Base-by-base conservation (phyloP, 768 basidiomycete genomes). In the Inosperma sp. region DNA sequence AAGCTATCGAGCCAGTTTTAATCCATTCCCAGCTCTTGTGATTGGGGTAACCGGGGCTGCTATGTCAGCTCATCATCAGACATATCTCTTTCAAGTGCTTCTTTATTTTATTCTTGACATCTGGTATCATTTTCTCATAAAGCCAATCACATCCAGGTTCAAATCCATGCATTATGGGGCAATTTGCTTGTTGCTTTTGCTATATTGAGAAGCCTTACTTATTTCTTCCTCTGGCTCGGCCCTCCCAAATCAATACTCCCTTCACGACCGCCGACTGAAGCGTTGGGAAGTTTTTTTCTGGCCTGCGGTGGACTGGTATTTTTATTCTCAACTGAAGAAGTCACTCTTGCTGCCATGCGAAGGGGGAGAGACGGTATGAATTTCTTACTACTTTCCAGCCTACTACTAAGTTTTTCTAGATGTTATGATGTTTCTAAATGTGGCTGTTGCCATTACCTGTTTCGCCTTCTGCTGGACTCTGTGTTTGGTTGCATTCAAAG, bases 31-130 rank as follows among this genome's bases (percentile, higher is more conserved):
- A 1, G 94, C 94, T 3, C 74, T 97, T 27, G 90, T 91, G 26
- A 90, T 95, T 51, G 92, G 90, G n/a, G 81, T 93, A 33, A 94
- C 93, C 9, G 95, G 94, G 17, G 79, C 85, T 2, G 94, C 91
- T 2, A 96, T 97, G 95, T 79, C 86, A 10, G 91, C 92, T 0
- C 95, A 98, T 65, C 78, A 80, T 48, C 94, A 97, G 66, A 78
- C 80, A 1, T 97, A 95, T 69, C 68, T 88, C n/a, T 96, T 96
- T 72, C 89, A 89, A 69, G 84, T 79, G 56, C 34, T 64, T 56
- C 42, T n/a, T 25, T 29, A 17, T 16, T 13, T 17, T 33, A 21
- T 33, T 39, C 30, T 14, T 48, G 19, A 17, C 25, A 39, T 23
- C 22, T 27, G 16, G 40, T 14, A 40, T 21, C 4, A 26, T n/a